These are phyloP conservation scores for Ascomycota sp. DNA, from an alignment of 2,329 filamentous ascomycete genomes.

Conservation along the genomic window DNA sequence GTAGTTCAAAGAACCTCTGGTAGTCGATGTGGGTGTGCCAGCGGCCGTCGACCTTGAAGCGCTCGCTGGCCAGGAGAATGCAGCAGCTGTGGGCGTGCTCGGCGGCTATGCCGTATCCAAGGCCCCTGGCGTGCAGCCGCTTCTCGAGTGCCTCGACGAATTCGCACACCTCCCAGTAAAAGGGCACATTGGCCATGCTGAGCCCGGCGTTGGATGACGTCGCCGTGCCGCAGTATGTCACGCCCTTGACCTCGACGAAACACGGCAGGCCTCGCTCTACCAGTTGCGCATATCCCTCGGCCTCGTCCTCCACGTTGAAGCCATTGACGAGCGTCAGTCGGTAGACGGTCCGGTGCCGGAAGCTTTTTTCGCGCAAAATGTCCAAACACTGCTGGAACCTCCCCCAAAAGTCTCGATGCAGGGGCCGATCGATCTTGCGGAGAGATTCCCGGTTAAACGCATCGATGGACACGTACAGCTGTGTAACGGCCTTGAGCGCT, in stretches of 20 bases:
- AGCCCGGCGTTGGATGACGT: constrained; percentile 68
- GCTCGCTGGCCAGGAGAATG: constrained; percentile 61
- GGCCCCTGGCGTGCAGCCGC: constrained; percentile 46
- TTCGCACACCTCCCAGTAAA: constrained; percentile 72
- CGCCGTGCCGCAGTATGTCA: constrained; percentile 87
- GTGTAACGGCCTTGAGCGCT: constrained; percentile 66
- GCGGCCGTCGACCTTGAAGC: constrained; percentile 56
- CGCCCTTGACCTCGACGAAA: constrained; percentile 90
- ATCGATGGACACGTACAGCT: constrained; percentile 92
- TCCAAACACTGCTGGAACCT: constrained; percentile 80
- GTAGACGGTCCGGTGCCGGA: constrained; percentile 82
- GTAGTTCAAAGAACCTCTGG: constrained; percentile 63
- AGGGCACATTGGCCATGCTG: constrained; percentile 94
- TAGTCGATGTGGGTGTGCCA: constrained; percentile 94
- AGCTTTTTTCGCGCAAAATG: constrained; percentile 65
- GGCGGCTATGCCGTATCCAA: constrained; percentile 77
- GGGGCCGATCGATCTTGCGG: constrained; percentile 70
- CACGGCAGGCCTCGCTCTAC: constrained; percentile 73
- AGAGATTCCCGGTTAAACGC: constrained; percentile 78
- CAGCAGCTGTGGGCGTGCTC: constrained; percentile 95
- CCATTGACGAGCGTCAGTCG: constrained; percentile 89
- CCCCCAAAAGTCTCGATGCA: constrained; percentile 96
- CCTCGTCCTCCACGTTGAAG: constrained; percentile 93
- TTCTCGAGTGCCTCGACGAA: constrained; percentile 61
- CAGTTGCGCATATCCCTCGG: constrained; percentile 71